phyloP scores from a whole-genome alignment of 805 yeast species.

The Yamadazyma phyllophila region DNA sequence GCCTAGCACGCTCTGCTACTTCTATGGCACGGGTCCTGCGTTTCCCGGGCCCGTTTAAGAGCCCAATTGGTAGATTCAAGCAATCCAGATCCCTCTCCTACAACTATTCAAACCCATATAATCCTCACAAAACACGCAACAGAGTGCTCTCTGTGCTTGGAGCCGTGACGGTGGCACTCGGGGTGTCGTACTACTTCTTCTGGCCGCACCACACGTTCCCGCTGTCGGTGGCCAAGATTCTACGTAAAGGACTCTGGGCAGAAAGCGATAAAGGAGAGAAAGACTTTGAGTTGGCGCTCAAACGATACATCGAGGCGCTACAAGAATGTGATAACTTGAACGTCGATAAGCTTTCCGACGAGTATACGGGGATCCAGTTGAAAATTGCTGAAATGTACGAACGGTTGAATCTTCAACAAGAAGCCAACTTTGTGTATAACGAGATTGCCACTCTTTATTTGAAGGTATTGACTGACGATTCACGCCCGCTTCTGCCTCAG shows the following conservation, averaged over 20 bases:
- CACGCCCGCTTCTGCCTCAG: slow-evolving; percentile 9
- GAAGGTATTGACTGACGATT: slow-evolving; percentile 43
- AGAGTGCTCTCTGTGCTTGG: not conserved
- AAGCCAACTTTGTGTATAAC: slow-evolving; percentile 65
- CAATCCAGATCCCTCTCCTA: not conserved
- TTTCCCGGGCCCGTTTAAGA: no score
- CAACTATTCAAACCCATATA: slow-evolving; percentile 12
- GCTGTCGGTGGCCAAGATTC: slow-evolving; percentile 60
- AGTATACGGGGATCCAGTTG: slow-evolving; percentile 87
- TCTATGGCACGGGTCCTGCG: no score
- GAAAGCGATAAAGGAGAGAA: slow-evolving; percentile 66
- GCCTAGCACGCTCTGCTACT: no score
- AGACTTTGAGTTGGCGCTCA: slow-evolving; percentile 67
- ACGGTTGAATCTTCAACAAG: slow-evolving; percentile 54
- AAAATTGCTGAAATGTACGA: slow-evolving; percentile 88
- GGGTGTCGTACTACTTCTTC: slow-evolving; percentile 35
- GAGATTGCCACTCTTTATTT: slow-evolving; percentile 63
- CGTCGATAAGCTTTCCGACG: slow-evolving; percentile 63
- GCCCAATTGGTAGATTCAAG: no score
- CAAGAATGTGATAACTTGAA: slow-evolving; percentile 55
- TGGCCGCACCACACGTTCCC: slow-evolving; percentile 76
- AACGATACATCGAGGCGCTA: slow-evolving; percentile 72
- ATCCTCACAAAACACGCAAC: slow-evolving; percentile 5
- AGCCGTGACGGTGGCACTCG: not conserved
- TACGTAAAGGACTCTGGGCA: slow-evolving; percentile 80